Percentiles rank a stretch among this genome's conserved stretches.
Evolutionary conservation across 108 stramenopile genomes (phyloP).

Genomic region (Ochromonas danica): DNA sequence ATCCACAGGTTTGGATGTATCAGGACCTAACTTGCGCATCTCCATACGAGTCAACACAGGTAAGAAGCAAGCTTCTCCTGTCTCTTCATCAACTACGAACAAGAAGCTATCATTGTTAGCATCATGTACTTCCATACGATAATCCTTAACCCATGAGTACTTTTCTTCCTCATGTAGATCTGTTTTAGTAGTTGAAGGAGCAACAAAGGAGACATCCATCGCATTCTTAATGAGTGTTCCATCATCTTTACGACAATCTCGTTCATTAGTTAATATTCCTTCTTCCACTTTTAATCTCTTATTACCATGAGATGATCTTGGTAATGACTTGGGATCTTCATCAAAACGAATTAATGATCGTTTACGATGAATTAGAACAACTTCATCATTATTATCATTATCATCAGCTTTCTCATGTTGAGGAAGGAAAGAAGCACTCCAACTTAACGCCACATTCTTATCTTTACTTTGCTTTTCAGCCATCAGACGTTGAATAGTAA

Average conservation of each 20-base stretch:
- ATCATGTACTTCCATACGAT: slow-evolving; percentile 4
- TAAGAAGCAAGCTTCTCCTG: too few species aligned
- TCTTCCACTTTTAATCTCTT: background rate
- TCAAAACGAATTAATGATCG: background rate
- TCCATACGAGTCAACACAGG: background rate
- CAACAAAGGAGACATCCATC: background rate
- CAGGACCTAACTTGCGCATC: background rate
- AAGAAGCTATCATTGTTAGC: too few species aligned
- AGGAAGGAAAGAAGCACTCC: background rate
- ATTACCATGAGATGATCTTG: too few species aligned
- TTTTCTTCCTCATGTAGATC: background rate
- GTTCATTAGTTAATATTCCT: background rate
- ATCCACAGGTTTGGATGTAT: background rate
- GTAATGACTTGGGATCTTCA: background rate
- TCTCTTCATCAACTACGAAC: too few species aligned
- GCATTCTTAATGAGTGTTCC: background rate
- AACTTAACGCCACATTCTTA: background rate
- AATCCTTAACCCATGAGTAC: background rate
- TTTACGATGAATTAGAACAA: background rate
- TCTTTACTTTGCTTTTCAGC: background rate
- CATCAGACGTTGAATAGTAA: background rate
- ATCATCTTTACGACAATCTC: background rate
- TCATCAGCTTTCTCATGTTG: too few species aligned
- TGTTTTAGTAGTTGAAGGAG: too few species aligned
- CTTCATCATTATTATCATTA: background rate